These are phyloP conservation scores for Taxillus chinensis DNA, from an alignment of 164 flowering plant species.

Conservation along the genomic window DNA sequence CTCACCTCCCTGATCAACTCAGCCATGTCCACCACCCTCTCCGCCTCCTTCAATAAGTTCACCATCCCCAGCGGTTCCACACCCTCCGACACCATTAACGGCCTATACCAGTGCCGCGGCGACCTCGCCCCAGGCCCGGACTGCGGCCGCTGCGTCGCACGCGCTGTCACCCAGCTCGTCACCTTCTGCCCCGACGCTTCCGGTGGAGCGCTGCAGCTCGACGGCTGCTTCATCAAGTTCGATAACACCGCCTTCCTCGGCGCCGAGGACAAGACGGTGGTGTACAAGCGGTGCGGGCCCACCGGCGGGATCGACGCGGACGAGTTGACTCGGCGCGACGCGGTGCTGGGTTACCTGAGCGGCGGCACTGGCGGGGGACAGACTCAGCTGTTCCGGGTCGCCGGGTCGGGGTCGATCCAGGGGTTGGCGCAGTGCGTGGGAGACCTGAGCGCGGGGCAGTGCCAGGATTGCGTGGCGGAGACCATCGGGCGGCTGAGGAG, in stretches of 20 bases:
- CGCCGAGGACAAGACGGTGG: slow-evolving; percentile 46
- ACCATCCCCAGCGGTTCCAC: slow-evolving; percentile 27
- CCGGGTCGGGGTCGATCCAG: slow-evolving; percentile 28
- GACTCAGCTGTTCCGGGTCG: slow-evolving; percentile 23
- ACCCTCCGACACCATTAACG: slow-evolving; percentile 24
- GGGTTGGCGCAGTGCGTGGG: slow-evolving; percentile 54
- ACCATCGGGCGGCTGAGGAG: slow-evolving; percentile 39
- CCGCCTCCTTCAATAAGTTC: slow-evolving; percentile 31
- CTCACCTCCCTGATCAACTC: slow-evolving; percentile 51
- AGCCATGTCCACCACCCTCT: slow-evolving; percentile 15
- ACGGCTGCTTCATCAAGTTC: slow-evolving; percentile 53
- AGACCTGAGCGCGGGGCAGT: slow-evolving; percentile 43
- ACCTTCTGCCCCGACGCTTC: slow-evolving; percentile 26
- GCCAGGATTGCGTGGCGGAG: slow-evolving; percentile 49
- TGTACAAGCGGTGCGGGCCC: slow-evolving; percentile 39
- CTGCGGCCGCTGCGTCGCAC: slow-evolving; percentile 40
- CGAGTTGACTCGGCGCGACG: slow-evolving; percentile 24
- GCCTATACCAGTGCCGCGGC: slow-evolving; percentile 62
- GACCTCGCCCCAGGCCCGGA: slow-evolving; percentile 27
- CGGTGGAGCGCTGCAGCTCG: slow-evolving; percentile 56
- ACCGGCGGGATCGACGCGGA: slow-evolving; percentile 19
- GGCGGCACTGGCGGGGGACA: slow-evolving; percentile 3
- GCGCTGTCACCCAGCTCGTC: slow-evolving; percentile 38
- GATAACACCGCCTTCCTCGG: slow-evolving; percentile 46
- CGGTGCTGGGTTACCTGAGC: slow-evolving; percentile 31